Evolutionary conservation across 1,139 yeast genomes (phyloP).

Genomic region (Protomyces inundatus): DNA sequence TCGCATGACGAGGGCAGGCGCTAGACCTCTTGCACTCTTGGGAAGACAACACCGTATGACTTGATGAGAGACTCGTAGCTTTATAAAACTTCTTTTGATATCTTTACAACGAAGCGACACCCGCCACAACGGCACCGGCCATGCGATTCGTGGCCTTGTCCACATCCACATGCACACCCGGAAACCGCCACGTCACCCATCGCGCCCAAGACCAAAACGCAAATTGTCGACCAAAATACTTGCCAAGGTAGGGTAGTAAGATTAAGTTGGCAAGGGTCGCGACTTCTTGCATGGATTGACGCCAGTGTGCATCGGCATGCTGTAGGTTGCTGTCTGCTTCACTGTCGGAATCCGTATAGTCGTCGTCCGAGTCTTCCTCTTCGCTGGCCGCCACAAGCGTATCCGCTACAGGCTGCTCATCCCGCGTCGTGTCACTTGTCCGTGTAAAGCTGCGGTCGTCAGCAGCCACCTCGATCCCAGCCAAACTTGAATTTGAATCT

Average conservation of each 20-base stretch:
- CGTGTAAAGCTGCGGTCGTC: background rate
- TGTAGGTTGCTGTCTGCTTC: background rate
- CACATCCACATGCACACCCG: background rate
- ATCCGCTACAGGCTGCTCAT: background rate
- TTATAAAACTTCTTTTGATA: too few relatives aligned
- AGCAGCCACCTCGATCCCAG: background rate
- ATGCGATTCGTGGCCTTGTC: slow-evolving; percentile 1
- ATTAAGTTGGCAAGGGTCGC: slow-evolving; percentile 8
- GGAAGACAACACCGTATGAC: background rate
- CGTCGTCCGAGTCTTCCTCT: background rate
- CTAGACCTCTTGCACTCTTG: background rate
- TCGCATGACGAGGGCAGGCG: slow-evolving; percentile 16
- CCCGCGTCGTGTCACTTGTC: background rate
- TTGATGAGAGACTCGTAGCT: too few relatives aligned
- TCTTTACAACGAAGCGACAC: background rate
- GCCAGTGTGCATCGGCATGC: slow-evolving; percentile 20
- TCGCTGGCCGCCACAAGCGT: background rate
- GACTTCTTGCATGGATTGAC: slow-evolving; percentile 10
- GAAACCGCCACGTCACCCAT: slow-evolving; percentile 6
- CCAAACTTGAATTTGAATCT: background rate
- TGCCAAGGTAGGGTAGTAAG: slow-evolving; percentile 17
- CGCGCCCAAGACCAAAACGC: slow-evolving; percentile 24
- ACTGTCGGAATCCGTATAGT: background rate
- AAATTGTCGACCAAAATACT: slow-evolving; percentile 26
- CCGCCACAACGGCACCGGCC: background rate